phyloP scores from a whole-genome alignment of 139 green algal genomes.

The Tetraselmis chui region DNA sequence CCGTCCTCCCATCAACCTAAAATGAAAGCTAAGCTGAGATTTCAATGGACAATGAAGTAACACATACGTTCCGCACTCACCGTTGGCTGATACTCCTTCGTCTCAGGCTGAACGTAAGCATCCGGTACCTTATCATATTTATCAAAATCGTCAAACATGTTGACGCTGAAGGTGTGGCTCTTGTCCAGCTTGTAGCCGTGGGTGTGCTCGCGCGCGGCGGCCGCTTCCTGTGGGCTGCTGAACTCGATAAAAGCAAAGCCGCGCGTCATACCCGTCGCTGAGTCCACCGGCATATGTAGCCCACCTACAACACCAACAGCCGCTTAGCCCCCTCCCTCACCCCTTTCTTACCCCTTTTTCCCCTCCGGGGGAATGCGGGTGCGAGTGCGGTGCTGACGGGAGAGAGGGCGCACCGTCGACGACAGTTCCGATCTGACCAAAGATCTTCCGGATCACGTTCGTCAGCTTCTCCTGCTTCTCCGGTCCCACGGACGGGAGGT shows the following conservation, averaged over 20 bases:
- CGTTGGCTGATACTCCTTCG: slow-evolving; percentile 35
- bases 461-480: slow-evolving; percentile 96
- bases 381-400: too few relatives aligned
- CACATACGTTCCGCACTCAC: too few relatives aligned
- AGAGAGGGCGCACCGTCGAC: not conserved
- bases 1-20: too few relatives aligned
- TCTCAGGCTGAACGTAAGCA: slow-evolving; percentile 42
- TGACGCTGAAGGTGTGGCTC: slow-evolving; percentile 85
- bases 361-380: too few relatives aligned
- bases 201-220: slow-evolving; percentile 35
- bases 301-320: slow-evolving; percentile 67
- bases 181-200: slow-evolving; percentile 90
- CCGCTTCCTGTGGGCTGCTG: slow-evolving; percentile 45
- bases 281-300: slow-evolving; percentile 81
- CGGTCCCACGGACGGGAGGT: slow-evolving; percentile 75
- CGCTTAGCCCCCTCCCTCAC: too few relatives aligned
- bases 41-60: slow-evolving; percentile 7
- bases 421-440: slow-evolving; percentile 74
- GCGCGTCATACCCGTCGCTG: slow-evolving; percentile 61
- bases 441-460: slow-evolving; percentile 84
- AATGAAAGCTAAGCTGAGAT: too few relatives aligned
- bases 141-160: slow-evolving; percentile 92
- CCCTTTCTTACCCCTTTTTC: too few relatives aligned
- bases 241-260: slow-evolving; percentile 97
- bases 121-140: slow-evolving; percentile 53